These are phyloP conservation scores for Rhizopogon sp. DNA, from an alignment of 768 basidiomycete genomes.

Conservation along the genomic window DNA sequence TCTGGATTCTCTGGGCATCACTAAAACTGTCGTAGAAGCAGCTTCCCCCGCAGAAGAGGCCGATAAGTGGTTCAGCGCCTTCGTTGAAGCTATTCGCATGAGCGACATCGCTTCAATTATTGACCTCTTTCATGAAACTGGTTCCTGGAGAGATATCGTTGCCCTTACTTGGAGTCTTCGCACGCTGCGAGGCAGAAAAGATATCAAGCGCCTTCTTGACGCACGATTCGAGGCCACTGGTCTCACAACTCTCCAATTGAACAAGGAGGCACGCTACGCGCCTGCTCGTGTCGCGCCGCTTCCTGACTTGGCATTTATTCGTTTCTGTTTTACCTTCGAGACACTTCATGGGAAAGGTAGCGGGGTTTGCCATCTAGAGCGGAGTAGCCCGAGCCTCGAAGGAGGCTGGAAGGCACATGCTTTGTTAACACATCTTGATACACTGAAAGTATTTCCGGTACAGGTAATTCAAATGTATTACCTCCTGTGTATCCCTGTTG, in stretches of 20 bases:
- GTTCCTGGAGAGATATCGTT: conserved; percentile 48
- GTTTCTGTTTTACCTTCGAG: conserved; percentile 52
- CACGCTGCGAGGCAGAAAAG: conserved; percentile 34
- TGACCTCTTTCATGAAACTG: conserved; percentile 16
- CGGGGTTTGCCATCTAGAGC: conserved; percentile 52
- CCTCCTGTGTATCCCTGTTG: neutral
- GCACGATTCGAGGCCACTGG: conserved; percentile 28
- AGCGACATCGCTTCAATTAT: conserved; percentile 1
- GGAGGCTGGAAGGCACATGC: conserved; percentile 54
- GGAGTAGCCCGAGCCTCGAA: conserved; percentile 20
- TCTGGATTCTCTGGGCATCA: conserved; percentile 14
- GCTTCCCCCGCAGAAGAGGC: conserved; percentile 6
- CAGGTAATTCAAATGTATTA: conserved; percentile 16
- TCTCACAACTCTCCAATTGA: conserved; percentile 12
- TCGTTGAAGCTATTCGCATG: conserved; percentile 4
- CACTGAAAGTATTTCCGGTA: conserved; percentile 49
- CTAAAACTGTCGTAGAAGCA: conserved; percentile 5
- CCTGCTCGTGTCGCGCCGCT: conserved; percentile 35
- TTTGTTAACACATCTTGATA: conserved; percentile 54
- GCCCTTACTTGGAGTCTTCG: conserved; percentile 52
- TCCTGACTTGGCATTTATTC: conserved; percentile 54
- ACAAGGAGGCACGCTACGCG: conserved; percentile 21
- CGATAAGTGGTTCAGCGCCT: conserved; percentile 15
- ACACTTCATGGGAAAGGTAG: conserved; percentile 40
- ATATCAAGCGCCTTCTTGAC: conserved; percentile 31